phyloP scores from a whole-genome alignment of 371 early-diverging fungal genomes.

The Mortierella sp. region DNA sequence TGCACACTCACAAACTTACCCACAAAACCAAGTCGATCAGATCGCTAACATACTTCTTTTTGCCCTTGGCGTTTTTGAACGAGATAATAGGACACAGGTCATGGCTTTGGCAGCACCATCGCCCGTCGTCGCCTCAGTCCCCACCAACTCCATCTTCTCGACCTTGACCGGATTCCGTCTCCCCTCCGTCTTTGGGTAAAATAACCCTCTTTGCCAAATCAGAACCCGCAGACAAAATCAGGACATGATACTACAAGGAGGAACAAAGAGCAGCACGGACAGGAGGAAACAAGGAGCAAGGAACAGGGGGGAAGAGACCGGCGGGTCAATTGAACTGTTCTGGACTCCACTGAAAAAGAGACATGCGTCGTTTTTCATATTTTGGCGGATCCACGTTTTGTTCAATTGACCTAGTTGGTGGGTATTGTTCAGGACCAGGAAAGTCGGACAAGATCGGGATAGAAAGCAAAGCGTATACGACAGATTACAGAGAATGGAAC shows the following conservation, averaged over 20 bases:
- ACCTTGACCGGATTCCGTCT: slow-evolving; percentile 54
- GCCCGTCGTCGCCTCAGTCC: slow-evolving; percentile 15
- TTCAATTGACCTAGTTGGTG: no score
- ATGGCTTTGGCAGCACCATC: slow-evolving; percentile 45
- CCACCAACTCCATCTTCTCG: slow-evolving; percentile 40
- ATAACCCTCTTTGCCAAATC: background rate
- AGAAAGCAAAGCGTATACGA: no score
- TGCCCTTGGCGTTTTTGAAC: background rate
- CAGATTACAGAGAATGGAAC: no score
- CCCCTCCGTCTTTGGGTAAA: slow-evolving; percentile 53
- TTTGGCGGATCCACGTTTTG: no score
- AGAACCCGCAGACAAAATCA: background rate
- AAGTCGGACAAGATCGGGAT: no score
- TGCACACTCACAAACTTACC: no score
- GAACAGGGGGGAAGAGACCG: background rate
- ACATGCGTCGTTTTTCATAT: no score
- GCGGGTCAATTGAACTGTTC: no score
- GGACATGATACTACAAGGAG: background rate
- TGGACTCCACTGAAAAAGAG: no score
- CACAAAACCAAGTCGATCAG: background rate
- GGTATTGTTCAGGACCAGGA: no score
- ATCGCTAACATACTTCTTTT: background rate
- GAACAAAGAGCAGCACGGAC: background rate
- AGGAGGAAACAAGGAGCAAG: background rate
- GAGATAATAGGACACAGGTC: slow-evolving; percentile 48